phyloP scores from a whole-genome alignment of 1,284 basidiomycete genomes.

The Pseudozyma flocculosa region DNA sequence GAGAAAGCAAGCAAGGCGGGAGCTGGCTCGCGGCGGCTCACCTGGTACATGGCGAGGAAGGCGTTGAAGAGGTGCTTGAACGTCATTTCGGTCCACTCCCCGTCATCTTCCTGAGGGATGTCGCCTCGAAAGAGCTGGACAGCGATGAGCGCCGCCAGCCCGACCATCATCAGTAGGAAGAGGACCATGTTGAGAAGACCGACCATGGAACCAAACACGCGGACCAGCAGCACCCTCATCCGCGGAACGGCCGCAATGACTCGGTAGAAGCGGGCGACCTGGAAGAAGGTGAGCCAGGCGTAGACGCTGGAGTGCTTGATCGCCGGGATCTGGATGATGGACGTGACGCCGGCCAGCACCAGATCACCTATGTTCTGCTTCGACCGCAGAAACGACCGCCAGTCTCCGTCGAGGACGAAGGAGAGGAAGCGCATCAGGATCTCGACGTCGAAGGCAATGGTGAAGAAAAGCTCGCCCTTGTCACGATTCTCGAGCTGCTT shows the following conservation, averaged over 20 bases:
- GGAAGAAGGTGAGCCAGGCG: slow-evolving; percentile 88
- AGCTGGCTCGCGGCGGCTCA: slow-evolving; percentile 37
- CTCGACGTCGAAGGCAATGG: slow-evolving; percentile 83
- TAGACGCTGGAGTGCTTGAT: slow-evolving; percentile 70
- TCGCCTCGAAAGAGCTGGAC: slow-evolving; percentile 77
- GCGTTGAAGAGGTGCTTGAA: slow-evolving; percentile 87
- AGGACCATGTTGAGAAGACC: slow-evolving; percentile 90
- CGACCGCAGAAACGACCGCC: slow-evolving; percentile 72
- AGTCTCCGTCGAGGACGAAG: slow-evolving; percentile 74
- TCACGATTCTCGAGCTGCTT: slow-evolving; percentile 13
- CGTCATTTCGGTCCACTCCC: slow-evolving; percentile 65
- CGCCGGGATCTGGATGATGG: slow-evolving; percentile 80
- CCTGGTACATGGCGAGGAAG: slow-evolving; percentile 81
- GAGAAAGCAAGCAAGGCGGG: too few species aligned
- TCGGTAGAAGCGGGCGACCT: slow-evolving; percentile 85
- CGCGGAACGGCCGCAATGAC: slow-evolving; percentile 85
- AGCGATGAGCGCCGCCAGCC: slow-evolving; percentile 77
- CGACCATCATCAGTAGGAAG: slow-evolving; percentile 87
- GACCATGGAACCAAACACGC: slow-evolving; percentile 88
- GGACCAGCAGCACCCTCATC: slow-evolving; percentile 64
- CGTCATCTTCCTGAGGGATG: slow-evolving; percentile 60
- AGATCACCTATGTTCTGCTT: slow-evolving; percentile 77
- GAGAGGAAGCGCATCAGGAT: slow-evolving; percentile 71
- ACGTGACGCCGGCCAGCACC: slow-evolving; percentile 75
- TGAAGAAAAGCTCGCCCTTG: slow-evolving; percentile 76